Conservation (phyloP, 140 eudicot genomes). For the Flaveria floridana region DNA sequence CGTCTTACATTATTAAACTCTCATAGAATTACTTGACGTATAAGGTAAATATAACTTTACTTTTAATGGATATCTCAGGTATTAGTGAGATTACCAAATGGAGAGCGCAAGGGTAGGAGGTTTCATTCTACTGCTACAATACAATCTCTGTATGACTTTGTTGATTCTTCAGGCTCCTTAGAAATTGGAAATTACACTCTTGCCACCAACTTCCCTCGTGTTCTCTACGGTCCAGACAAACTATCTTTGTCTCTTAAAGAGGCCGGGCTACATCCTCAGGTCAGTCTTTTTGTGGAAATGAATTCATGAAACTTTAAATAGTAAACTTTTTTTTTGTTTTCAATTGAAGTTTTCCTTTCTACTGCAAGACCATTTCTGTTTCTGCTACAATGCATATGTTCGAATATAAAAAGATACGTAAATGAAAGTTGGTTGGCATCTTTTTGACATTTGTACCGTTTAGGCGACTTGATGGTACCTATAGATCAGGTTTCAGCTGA, state of each 20-base stretch:
- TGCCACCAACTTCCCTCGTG: slow-evolving; percentile 83
- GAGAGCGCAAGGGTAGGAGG: slow-evolving; percentile 81
- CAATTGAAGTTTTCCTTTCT: no score
- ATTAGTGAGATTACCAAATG: slow-evolving; percentile 82
- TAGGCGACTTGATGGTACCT: no score
- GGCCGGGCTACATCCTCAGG: slow-evolving; percentile 84
- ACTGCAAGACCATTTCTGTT: no score
- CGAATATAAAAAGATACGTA: no score
- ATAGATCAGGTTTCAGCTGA: no score
- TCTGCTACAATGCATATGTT: no score
- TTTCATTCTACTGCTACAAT: slow-evolving; percentile 50
- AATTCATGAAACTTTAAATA: slow-evolving; percentile 36
- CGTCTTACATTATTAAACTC: not conserved
- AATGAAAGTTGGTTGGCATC: no score
- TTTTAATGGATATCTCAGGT: slow-evolving; percentile 36
- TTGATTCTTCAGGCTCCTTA: slow-evolving; percentile 75
- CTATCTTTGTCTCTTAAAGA: slow-evolving; percentile 55
- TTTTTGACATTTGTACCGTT: no score
- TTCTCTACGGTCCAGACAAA: slow-evolving; percentile 68
- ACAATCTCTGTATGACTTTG: slow-evolving; percentile 70
- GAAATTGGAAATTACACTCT: slow-evolving; percentile 60
- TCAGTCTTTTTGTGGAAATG: slow-evolving; percentile 78
- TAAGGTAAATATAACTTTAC: not conserved
- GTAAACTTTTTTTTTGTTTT: no score
- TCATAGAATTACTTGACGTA: not conserved